phyloP scores from a whole-genome alignment of 192 early-diverging fungal species.

The Umbelopsis vinacea region DNA sequence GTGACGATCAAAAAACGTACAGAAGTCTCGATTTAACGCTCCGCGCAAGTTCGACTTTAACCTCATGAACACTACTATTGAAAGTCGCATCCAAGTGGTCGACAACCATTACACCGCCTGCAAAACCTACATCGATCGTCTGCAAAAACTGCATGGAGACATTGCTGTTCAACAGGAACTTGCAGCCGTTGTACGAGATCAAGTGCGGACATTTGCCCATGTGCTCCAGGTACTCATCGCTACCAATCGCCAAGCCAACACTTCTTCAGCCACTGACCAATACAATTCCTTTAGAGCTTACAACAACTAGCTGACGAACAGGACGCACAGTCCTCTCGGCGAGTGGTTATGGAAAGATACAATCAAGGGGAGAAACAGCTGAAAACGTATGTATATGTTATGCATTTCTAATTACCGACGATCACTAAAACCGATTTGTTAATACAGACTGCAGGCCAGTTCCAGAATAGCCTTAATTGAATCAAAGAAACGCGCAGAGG shows the following conservation, averaged over 20 bases:
- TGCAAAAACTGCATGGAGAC: not conserved
- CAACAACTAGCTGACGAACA: slow-evolving; percentile 55
- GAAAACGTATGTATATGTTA: slow-evolving; percentile 46
- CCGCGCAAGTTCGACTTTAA: not conserved
- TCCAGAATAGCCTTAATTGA: slow-evolving; percentile 53
- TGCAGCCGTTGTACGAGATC: slow-evolving; percentile 15
- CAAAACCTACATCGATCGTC: slow-evolving; percentile 7
- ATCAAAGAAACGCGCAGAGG: slow-evolving; percentile 56
- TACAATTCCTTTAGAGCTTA: not conserved
- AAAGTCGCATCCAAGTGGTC: slow-evolving; percentile 12
- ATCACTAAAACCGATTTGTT: not conserved
- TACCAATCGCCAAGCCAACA: not conserved
- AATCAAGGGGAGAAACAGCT: slow-evolving; percentile 56
- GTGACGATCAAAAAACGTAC: not conserved
- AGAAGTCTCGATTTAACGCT: not conserved
- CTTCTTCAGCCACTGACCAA: not conserved
- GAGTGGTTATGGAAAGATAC: slow-evolving; percentile 43
- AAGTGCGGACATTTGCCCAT: slow-evolving; percentile 23
- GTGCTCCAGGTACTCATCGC: slow-evolving; percentile 11
- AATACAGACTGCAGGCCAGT: slow-evolving; percentile 50
- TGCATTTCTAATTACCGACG: not conserved
- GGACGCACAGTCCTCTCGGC: slow-evolving; percentile 48
- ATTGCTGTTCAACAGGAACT: slow-evolving; percentile 10
- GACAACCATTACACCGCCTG: slow-evolving; percentile 7
- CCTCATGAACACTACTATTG: not conserved